Evolutionary conservation across 2,329 filamentous ascomycete genomes (phyloP), one percentile per base, ranked within the genome.

Genomic region (Trichophyton verrucosum): DNA sequence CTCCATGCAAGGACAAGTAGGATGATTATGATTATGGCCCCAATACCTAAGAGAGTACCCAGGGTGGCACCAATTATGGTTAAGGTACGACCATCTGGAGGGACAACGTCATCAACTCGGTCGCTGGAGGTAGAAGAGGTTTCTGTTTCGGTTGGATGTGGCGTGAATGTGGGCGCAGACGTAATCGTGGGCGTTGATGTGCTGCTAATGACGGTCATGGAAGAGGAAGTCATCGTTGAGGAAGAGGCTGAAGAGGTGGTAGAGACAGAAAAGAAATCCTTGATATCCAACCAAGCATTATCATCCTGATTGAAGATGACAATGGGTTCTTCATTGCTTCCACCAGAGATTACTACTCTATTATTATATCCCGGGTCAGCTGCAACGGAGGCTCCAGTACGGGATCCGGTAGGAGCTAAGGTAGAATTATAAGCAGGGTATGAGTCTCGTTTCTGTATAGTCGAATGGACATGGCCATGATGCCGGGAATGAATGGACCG

Each of bases 401-500:
- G 81, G 4, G 79, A 83, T 7, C 74, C 77, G 0, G 75, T 81
- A 0, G 91, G 88, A 0, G 88, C 91, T 47, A 86, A 74, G 0
- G 85, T 87, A 59, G 77, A 80, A 73, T 96, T 91, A 73, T 96
- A 96, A 2, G 78, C 69, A 1, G 91, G 91, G 84, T 89, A 95
- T 67, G 85, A 77, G 22, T 79, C 76, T 64, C 81, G 74, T 69
- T 78, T 82, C 63, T 71, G 73, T 57, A 75, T 75, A 49, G 72
- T 68, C 30, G 66, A 1, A 4, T 69, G 64, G 13, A 66, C 62
- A 2, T 36, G 49, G 9, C 17, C 62, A 7, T 36, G 49, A 20
- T 36, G 49, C n/a, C 24, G 30, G 49, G 49, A n/a, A n/a, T 55
- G 49, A 15, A 42, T 42, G 3, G 55, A 40, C 22, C 55, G 55